These are phyloP conservation scores for Trifolium fragiferum DNA, from an alignment of 306 rosid species.

Conservation along the genomic window DNA sequence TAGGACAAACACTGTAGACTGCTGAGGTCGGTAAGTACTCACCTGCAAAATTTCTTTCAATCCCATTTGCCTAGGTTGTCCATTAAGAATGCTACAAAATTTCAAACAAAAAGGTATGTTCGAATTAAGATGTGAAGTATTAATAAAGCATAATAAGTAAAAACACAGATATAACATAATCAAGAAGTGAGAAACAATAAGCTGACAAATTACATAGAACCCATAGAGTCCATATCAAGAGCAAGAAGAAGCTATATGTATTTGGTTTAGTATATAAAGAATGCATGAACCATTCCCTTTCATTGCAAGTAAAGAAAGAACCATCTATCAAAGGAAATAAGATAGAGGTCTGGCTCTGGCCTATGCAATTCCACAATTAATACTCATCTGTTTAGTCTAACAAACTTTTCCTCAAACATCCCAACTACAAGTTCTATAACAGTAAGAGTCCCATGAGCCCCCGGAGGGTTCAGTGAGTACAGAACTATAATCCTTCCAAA, in stretches of 20 bases:
- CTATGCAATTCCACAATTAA: neutral
- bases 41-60: conserved; percentile 89
- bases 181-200: conserved; percentile 7
- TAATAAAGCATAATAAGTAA: conserved; percentile 22
- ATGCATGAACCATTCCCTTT: neutral
- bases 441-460: neutral
- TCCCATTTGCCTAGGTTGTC: conserved; percentile 91
- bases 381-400: neutral
- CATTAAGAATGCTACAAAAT: conserved; percentile 71
- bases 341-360: conserved; percentile 8
- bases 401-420: neutral
- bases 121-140: conserved; percentile 14
- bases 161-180: neutral
- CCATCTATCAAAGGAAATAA: neutral
- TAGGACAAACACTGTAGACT: conserved; percentile 19
- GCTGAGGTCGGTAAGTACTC: conserved; percentile 19
- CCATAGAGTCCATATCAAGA: conserved; percentile 1
- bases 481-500: conserved; percentile 22
- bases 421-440: conserved; percentile 15
- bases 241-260: neutral
- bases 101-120: conserved; percentile 28
- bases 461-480: neutral
- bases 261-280: neutral
- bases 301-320: neutral
- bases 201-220: conserved; percentile 14